Percentiles rank a stretch among this genome's conserved stretches.
phyloP scores from a whole-genome alignment of 805 yeast species.

The Candida vartiovaarae region DNA sequence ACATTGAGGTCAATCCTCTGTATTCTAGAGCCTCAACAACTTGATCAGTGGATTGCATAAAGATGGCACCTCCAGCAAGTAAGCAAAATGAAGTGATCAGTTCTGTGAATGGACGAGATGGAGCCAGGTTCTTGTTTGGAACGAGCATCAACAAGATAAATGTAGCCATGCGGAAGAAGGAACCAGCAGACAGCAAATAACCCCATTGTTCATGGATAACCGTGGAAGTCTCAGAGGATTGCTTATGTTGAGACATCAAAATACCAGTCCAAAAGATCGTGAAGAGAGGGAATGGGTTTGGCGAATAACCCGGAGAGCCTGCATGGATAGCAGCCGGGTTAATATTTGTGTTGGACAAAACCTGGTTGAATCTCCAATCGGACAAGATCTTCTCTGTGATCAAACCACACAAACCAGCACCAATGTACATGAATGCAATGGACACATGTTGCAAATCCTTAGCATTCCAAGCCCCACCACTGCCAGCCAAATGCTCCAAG shows the following conservation, averaged over 20 bases:
- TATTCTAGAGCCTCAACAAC: constrained; percentile 74
- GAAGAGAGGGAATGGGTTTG: constrained; percentile 91
- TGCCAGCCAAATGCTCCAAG: constrained; percentile 75
- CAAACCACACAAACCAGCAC: constrained; percentile 89
- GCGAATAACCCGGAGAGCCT: constrained; percentile 69
- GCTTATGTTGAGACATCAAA: constrained; percentile 91
- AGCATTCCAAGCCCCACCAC: constrained; percentile 81
- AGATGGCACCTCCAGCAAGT: constrained; percentile 82
- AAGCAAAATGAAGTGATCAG: constrained; percentile 71
- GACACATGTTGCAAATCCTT: constrained; percentile 87
- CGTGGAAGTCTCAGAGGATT: constrained; percentile 73
- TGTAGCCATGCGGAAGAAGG: constrained; percentile 66
- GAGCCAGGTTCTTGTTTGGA: constrained; percentile 32
- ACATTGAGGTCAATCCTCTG: constrained; percentile 82
- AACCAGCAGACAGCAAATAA: constrained; percentile 68
- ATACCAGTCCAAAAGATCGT: constrained; percentile 96
- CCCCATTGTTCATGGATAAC: constrained; percentile 93
- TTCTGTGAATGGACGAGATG: constrained; percentile 83
- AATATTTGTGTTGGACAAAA: constrained; percentile 25
- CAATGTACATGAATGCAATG: constrained; percentile 86
- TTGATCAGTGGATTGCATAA: constrained; percentile 89
- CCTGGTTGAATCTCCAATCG: constrained; percentile 49
- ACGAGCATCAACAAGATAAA: constrained; percentile 46
- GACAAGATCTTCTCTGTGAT: constrained; percentile 63
- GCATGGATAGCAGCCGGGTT: constrained; percentile 25